Evolutionary conservation across 306 rosid species (phyloP), one percentile per base, ranked within the genome.

Genomic region (Echinosophora koreensis): DNA sequence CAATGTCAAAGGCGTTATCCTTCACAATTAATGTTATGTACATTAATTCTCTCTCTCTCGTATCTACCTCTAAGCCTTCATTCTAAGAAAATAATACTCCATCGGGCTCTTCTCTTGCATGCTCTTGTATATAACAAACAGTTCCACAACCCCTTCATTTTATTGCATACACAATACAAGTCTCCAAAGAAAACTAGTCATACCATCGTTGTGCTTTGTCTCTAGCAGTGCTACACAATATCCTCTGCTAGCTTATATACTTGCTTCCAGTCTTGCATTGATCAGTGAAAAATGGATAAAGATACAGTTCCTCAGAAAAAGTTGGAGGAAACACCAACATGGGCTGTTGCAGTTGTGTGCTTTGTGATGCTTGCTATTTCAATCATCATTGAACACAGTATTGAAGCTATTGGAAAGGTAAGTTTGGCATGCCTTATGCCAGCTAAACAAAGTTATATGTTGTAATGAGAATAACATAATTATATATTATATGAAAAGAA

Each of bases 291-390:
- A 74, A 81, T 46, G 22, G 66, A 11, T 3, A 2, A 1, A 0
- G 66, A 11, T 3, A 2, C 1, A 0, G 85, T 8, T 10, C 3
- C 49, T 14, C 89, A 92, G 80, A 82, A 83, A 56, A 56, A 85
- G 4, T 54, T 92, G 81, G 86, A 81, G 73, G 47, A 79, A 47
- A 92, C 97, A 4, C 76, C 97, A 58, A 90, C 93, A 0, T 92
- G 97, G 97, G 92, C 96, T 4, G 93, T 92, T 60, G 90, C 93
- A 0, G 85, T 66, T 66, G 92, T 90, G 51, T 86, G 92, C 77
- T 83, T 92, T 74, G 86, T 81, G 35, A 35, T 92, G 85, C 82
- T 92, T 35, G 66, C 75, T 16, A 71, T 90, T 73, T 92, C 97
- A 8, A 81, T 92, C 74, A 2, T 86, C 79, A 87, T 88, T 61